Evolutionary conservation across 1,284 basidiomycete genomes (phyloP).

Genomic region (Phellopilus nigrolimitatus): DNA sequence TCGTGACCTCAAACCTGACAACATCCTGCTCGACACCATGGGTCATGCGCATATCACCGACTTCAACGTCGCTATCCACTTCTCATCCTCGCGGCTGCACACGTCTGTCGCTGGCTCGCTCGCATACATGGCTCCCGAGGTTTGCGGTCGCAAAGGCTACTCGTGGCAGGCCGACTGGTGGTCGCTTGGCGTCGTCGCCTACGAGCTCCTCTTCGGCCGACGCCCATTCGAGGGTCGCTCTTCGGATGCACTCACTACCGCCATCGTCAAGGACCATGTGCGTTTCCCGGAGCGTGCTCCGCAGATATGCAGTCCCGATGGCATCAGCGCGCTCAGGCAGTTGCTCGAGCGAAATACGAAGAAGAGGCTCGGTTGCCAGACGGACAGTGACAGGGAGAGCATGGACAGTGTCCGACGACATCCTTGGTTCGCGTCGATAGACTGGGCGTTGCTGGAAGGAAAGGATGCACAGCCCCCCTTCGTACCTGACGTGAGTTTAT

Average conservation of each 20-base stretch:
- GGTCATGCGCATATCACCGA: slow-evolving; percentile 97
- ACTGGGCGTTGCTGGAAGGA: slow-evolving; percentile 75
- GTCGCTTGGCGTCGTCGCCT: slow-evolving; percentile 87
- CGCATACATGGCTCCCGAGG: slow-evolving; percentile 99
- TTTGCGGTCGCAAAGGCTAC: slow-evolving; percentile 75
- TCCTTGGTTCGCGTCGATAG: slow-evolving; percentile 79
- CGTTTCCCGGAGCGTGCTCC: slow-evolving; percentile 56
- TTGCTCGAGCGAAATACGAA: slow-evolving; percentile 81
- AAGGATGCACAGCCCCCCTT: slow-evolving; percentile 84
- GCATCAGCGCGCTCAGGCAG: slow-evolving; percentile 37
- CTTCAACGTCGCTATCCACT: slow-evolving; percentile 98
- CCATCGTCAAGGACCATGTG: slow-evolving; percentile 69
- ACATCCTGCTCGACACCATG: slow-evolving; percentile 86
- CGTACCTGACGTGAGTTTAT: slow-evolving; percentile 80
- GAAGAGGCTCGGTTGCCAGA: slow-evolving; percentile 78
- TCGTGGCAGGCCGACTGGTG: slow-evolving; percentile 93
- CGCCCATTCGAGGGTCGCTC: slow-evolving; percentile 89
- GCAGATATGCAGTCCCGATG: slow-evolving; percentile 35
- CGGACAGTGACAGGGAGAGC: slow-evolving; percentile 53
- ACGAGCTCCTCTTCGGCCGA: slow-evolving; percentile 83
- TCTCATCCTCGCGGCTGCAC: slow-evolving; percentile 79
- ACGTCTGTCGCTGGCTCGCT: slow-evolving; percentile 94
- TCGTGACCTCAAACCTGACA: slow-evolving; percentile 95
- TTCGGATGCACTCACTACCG: slow-evolving; percentile 77
- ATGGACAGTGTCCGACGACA: slow-evolving; percentile 76